phyloP scores from a whole-genome alignment of 257 asterid genomes.

The Nicotiana paniculata region DNA sequence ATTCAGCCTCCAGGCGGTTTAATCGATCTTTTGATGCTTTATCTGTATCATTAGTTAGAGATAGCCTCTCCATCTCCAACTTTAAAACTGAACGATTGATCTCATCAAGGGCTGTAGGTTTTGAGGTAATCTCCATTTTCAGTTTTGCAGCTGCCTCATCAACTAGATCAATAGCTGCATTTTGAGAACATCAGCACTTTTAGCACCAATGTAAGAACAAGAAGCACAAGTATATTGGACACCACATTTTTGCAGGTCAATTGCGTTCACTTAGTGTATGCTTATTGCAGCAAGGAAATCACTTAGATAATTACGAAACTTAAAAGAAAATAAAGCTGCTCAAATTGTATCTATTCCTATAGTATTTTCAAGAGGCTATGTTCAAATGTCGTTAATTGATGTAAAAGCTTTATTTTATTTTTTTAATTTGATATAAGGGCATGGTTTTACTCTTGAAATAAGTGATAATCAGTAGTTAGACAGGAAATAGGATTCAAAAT shows the following conservation, averaged over 20 bases:
- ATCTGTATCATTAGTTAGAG: slow-evolving; percentile 84
- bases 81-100: slow-evolving; percentile 80
- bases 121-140: slow-evolving; percentile 97
- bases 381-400: background rate
- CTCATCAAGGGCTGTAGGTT: slow-evolving; percentile 94
- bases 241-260: background rate
- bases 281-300: background rate
- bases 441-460: no score
- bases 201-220: background rate
- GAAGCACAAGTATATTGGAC: background rate
- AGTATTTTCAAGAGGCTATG: background rate
- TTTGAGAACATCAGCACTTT: slow-evolving; percentile 11
- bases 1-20: slow-evolving; percentile 74
- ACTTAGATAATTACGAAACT: background rate
- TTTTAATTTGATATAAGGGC: no score
- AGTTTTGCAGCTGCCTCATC: slow-evolving; percentile 97
- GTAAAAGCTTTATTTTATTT: no score
- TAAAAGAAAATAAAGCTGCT: background rate
- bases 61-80: slow-evolving; percentile 92
- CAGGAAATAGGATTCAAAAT: background rate
- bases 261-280: background rate
- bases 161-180: slow-evolving; percentile 88
- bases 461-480: background rate
- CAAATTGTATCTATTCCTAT: background rate
- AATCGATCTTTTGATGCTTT: slow-evolving; percentile 83